Percentiles rank a stretch among this genome's conserved stretches.
Conservation (phyloP, 345 rosid genomes). For the Gossypioides kirkii region DNA sequence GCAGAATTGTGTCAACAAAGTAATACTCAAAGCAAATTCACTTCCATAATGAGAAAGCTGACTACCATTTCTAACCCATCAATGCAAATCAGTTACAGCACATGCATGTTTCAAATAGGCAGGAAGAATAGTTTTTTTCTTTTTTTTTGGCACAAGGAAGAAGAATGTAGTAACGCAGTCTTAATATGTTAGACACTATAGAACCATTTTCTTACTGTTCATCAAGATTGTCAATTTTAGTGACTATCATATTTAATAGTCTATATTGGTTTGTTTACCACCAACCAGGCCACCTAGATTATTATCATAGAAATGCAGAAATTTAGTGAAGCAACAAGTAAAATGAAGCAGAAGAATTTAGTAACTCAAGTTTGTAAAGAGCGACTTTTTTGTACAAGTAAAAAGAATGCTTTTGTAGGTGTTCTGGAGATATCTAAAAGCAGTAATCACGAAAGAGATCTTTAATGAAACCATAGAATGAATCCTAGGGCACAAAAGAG, state of each 20-base stretch:
- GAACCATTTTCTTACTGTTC: background rate
- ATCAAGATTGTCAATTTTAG: background rate
- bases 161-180: background rate
- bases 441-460: background rate
- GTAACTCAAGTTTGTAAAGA: background rate
- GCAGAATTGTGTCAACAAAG: background rate
- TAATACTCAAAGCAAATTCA: background rate
- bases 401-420: background rate
- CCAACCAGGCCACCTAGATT: background rate
- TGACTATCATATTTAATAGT: background rate
- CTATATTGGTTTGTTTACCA: background rate
- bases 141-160: too few species aligned
- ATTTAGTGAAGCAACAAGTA: background rate
- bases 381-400: background rate
- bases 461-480: background rate
- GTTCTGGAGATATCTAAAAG: background rate
- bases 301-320: slow-evolving; percentile 4
- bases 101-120: too few species aligned
- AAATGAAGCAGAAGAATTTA: background rate
- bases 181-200: background rate
- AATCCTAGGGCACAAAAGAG: background rate
- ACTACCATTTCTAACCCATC: background rate
- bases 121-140: too few species aligned
- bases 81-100: background rate
- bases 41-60: background rate